Conservation (phyloP, 176 grass and related monocot species). For the Triticum urartu region DNA sequence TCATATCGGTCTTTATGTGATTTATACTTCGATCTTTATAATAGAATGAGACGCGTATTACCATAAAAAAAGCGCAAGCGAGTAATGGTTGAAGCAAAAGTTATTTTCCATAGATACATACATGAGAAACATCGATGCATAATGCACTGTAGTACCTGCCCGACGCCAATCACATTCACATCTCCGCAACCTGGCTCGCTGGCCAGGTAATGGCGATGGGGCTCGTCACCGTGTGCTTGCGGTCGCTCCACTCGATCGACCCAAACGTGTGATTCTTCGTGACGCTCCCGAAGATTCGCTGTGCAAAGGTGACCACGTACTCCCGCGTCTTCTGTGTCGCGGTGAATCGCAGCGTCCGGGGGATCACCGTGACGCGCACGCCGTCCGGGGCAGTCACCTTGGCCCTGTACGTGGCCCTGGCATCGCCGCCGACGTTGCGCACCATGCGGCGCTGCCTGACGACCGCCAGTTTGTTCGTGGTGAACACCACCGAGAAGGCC, state of each 20-base stretch:
- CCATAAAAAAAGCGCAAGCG: too few relatives aligned
- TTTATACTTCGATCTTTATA: too few relatives aligned
- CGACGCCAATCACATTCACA: neutral
- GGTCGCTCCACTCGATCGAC: constrained; percentile 46
- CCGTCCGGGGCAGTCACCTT: constrained; percentile 31
- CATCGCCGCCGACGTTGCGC: constrained; percentile 44
- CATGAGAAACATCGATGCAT: too few relatives aligned
- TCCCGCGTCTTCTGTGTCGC: neutral
- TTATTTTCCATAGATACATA: too few relatives aligned
- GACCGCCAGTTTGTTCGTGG: neutral
- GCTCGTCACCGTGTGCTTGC: constrained; percentile 27
- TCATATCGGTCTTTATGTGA: too few relatives aligned
- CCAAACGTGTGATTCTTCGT: constrained; percentile 8
- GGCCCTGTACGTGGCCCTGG: constrained; percentile 25
- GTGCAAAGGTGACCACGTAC: constrained; percentile 27
- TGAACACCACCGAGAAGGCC: constrained; percentile 47
- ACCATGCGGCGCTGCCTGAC: constrained; percentile 52
- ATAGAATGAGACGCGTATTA: too few relatives aligned
- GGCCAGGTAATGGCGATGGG: constrained; percentile 1
- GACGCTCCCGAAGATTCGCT: neutral
- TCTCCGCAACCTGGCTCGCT: neutral
- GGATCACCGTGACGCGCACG: constrained; percentile 38
- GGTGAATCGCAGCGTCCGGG: constrained; percentile 42
- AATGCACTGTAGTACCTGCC: neutral
- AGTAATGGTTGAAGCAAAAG: too few relatives aligned